Percentiles rank a stretch among this genome's conserved stretches.
These are phyloP conservation scores for Colletotrichum costaricense DNA, from an alignment of 2,329 filamentous ascomycete species.

Conservation along the genomic window DNA sequence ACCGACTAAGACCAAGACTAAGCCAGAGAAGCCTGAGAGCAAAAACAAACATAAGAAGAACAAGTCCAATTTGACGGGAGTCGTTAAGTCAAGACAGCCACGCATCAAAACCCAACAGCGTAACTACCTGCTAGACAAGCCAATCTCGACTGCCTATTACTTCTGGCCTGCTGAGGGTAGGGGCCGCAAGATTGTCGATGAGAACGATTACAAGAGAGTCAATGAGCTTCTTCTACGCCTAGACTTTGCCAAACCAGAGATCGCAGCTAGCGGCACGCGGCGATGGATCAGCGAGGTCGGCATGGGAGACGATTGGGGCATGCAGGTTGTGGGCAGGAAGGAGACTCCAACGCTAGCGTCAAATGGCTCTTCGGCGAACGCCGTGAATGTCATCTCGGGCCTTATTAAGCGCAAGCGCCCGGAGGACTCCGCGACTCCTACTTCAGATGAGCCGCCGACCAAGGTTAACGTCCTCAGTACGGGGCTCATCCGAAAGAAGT, in stretches of 20 bases:
- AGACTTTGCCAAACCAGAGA: constrained; percentile 75
- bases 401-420: constrained; percentile 61
- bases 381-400: constrained; percentile 60
- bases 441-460: constrained; percentile 17
- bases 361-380: constrained; percentile 25
- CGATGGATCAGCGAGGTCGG: constrained; percentile 79
- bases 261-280: constrained; percentile 72
- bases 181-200: constrained; percentile 72
- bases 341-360: constrained; percentile 38
- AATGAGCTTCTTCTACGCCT: constrained; percentile 78
- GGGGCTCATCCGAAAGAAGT: constrained; percentile 67
- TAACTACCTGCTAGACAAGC: constrained; percentile 60
- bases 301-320: constrained; percentile 63
- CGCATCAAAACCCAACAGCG: constrained; percentile 70
- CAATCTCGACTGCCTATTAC: constrained; percentile 70
- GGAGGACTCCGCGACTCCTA: constrained; percentile 36
- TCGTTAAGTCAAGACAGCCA: constrained; percentile 72
- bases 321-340: constrained; percentile 58
- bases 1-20: constrained; percentile 51
- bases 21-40: constrained; percentile 41
- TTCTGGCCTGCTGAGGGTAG: constrained; percentile 72
- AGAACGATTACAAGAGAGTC: constrained; percentile 73
- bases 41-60: constrained; percentile 53
- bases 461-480: constrained; percentile 60
- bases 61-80: constrained; percentile 64